Evolutionary conservation across 148 eudicot genomes (phyloP).

Genomic region (Vaccinium myrtillus): DNA sequence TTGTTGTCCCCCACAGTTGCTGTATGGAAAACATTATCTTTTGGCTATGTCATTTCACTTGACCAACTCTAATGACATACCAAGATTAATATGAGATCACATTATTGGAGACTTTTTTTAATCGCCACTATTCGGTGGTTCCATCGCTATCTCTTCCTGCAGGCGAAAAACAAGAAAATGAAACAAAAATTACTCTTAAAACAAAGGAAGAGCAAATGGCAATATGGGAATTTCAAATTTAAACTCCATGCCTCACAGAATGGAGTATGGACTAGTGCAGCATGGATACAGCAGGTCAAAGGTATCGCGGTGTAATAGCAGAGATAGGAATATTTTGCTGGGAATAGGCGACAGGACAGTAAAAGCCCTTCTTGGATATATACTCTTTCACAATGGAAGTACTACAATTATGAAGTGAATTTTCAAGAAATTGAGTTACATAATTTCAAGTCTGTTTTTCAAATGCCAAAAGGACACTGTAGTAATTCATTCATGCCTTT

Average conservation of each 20-base stretch:
- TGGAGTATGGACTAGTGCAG: not conserved
- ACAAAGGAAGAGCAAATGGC: not conserved
- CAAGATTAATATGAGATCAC: not conserved
- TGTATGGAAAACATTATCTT: not conserved
- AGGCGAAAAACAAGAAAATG: not conserved
- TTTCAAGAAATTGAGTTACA: not conserved
- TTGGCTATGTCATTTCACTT: not conserved
- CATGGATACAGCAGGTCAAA: not conserved
- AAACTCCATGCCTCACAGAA: not conserved
- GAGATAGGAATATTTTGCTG: not conserved
- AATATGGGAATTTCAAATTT: not conserved
- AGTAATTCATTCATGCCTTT: not conserved
- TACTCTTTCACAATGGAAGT: not conserved
- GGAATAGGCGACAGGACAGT: not conserved
- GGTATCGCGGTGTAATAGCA: not conserved
- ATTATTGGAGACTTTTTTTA: not conserved
- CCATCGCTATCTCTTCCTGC: not conserved
- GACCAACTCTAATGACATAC: constrained; percentile 13
- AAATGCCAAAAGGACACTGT: not conserved
- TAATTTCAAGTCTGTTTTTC: not conserved
- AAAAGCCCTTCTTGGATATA: not conserved
- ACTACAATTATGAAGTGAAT: not conserved
- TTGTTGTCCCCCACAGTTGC: not conserved
- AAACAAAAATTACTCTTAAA: not conserved
- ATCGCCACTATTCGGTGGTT: not conserved